Percentiles rank a stretch among this genome's conserved stretches.
Evolutionary conservation across 2,329 filamentous ascomycete species (phyloP).

Genomic region (Epichloe gansuensis): DNA sequence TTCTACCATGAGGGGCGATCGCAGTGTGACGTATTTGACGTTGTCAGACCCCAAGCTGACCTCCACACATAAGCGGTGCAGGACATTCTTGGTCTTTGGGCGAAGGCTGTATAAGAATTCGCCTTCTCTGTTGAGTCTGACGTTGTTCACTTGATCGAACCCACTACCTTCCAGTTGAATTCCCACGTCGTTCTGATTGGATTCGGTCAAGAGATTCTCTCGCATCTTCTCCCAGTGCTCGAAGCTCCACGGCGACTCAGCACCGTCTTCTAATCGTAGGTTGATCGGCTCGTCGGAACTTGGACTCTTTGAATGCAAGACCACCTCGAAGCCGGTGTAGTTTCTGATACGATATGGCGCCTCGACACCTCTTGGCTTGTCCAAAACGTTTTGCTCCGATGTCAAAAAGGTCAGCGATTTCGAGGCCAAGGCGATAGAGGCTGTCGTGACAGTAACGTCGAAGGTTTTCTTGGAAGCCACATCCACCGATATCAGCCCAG

Average conservation of each 20-base stretch:
- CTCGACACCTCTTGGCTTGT: constrained; percentile 82
- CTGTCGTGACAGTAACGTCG: constrained; percentile 84
- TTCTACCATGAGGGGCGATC: constrained; percentile 82
- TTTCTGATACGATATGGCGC: constrained; percentile 90
- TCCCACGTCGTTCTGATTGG: constrained; percentile 63
- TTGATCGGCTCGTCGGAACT: constrained; percentile 55
- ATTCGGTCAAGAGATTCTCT: constrained; percentile 79
- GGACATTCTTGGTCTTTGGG: constrained; percentile 70
- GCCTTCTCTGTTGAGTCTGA: constrained; percentile 86
- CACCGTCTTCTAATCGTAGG: constrained; percentile 70
- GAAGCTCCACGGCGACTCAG: constrained; percentile 91
- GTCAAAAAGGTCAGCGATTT: constrained; percentile 88
- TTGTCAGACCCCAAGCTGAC: constrained; percentile 86
- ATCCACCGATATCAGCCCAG: constrained; percentile 69
- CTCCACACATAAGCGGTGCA: constrained; percentile 85
- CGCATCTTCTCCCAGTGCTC: constrained; percentile 95
- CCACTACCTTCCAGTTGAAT: constrained; percentile 84
- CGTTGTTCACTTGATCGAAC: constrained; percentile 79
- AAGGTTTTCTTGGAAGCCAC: constrained; percentile 80
- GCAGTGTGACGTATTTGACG: constrained; percentile 93
- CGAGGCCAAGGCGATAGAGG: constrained; percentile 82
- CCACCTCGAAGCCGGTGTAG: constrained; percentile 84
- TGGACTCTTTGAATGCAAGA: constrained; percentile 64
- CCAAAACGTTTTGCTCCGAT: constrained; percentile 73
- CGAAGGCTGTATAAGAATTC: constrained; percentile 81